These are phyloP conservation scores for Pyrus communis DNA, from an alignment of 306 rosid species.

Conservation along the genomic window DNA sequence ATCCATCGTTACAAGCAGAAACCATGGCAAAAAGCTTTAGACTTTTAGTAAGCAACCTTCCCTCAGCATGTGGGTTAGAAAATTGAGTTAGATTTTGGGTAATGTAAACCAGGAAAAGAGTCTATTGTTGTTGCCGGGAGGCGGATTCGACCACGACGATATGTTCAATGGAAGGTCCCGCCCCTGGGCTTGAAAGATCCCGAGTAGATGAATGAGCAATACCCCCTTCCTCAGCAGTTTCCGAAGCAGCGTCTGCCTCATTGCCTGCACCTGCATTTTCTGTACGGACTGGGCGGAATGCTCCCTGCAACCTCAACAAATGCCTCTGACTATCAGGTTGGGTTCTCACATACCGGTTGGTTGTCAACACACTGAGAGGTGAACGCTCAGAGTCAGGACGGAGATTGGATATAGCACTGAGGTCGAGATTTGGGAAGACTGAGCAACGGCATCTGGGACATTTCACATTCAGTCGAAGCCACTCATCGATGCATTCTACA, in stretches of 20 bases:
- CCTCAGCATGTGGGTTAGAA: constrained; percentile 38
- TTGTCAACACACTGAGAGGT: constrained; percentile 51
- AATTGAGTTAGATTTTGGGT: constrained; percentile 21
- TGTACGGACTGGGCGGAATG: constrained; percentile 58
- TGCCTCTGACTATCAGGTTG: constrained; percentile 86
- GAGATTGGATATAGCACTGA: constrained; percentile 92
- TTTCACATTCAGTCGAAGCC: constrained; percentile 98
- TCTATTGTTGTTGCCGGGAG: constrained; percentile 33
- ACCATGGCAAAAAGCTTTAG: constrained; percentile 14
- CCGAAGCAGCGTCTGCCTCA: constrained; percentile 40
- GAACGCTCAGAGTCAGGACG: constrained; percentile 76
- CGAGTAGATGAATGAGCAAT: constrained; percentile 14
- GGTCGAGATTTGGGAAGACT: constrained; percentile 98
- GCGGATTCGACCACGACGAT: constrained; percentile 31
- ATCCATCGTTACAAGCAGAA: constrained; percentile 35
- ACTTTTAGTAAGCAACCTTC: constrained; percentile 11
- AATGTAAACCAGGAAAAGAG: constrained; percentile 7
- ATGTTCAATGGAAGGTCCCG: constrained; percentile 24
- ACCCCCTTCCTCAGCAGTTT: constrained; percentile 52
- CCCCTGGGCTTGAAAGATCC: constrained; percentile 28
- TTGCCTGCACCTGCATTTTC: constrained; percentile 42
- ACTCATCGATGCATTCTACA: constrained; percentile 94
- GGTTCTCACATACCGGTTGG: constrained; percentile 62
- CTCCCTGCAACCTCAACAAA: constrained; percentile 72
- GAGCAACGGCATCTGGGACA: constrained; percentile 99